Evolutionary conservation across 225 moss, liverwort and hornwort genomes (phyloP).

Genomic region (Bryoerythrophyllum caledonicum): DNA sequence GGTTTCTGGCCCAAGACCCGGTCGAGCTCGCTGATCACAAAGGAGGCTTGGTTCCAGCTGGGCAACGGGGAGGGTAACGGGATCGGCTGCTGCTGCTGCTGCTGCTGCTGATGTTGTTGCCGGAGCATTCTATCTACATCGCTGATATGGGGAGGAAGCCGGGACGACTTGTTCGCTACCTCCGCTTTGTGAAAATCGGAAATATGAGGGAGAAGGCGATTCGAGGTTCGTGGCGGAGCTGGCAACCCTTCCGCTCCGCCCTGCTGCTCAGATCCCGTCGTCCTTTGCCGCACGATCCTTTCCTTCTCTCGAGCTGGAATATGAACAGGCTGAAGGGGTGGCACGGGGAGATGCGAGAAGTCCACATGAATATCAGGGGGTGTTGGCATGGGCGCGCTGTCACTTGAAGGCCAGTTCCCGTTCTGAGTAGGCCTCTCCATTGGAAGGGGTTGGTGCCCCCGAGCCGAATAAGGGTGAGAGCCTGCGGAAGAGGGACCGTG

Average conservation of each 20-base stretch:
- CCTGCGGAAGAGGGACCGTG: constrained; percentile 12
- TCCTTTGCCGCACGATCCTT: constrained; percentile 27
- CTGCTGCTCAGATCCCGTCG: constrained; percentile 14
- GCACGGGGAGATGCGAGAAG: constrained; percentile 44
- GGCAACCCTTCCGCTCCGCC: constrained; percentile 23
- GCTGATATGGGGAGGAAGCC: constrained; percentile 44
- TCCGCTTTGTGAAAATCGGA: constrained; percentile 51
- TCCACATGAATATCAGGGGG: constrained; percentile 43
- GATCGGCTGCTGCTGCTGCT: constrained; percentile 47
- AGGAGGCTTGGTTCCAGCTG: constrained; percentile 52
- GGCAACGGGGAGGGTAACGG: constrained; percentile 36
- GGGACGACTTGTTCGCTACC: constrained; percentile 28
- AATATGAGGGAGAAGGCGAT: constrained; percentile 46
- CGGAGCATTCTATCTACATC: constrained; percentile 52
- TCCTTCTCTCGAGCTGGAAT: constrained; percentile 34
- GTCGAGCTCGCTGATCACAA: constrained; percentile 58
- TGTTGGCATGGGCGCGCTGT: constrained; percentile 25
- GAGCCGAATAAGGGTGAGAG: constrained; percentile 10
- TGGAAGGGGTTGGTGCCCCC: constrained; percentile 17
- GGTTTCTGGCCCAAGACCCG: constrained; percentile 45
- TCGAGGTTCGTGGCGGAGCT: constrained; percentile 23
- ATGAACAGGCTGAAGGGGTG: constrained; percentile 38
- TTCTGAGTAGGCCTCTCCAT: constrained; percentile 31
- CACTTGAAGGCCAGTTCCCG: constrained; percentile 27
- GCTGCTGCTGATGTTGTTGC: constrained; percentile 26